phyloP scores from a whole-genome alignment of 768 basidiomycete species.

The Pleurotus eryngii region DNA sequence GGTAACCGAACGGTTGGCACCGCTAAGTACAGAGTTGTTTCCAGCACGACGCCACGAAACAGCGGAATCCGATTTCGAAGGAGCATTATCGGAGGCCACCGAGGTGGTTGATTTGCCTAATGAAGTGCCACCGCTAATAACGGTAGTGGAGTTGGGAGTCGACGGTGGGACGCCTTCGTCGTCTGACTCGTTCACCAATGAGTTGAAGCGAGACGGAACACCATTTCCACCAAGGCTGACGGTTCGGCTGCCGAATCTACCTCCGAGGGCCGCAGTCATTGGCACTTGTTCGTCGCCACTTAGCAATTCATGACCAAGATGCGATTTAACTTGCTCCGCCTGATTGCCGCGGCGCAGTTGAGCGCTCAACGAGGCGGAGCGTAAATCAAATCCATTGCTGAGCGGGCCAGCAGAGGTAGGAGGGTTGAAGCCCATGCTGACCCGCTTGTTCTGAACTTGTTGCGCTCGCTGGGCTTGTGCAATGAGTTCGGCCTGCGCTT shows the following conservation, averaged over 20 bases:
- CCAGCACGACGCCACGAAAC: conserved; percentile 80
- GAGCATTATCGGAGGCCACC: conserved; percentile 24
- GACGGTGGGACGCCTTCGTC: conserved; percentile 46
- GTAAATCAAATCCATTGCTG: conserved; percentile 61
- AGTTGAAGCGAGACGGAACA: not conserved
- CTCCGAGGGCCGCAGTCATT: conserved; percentile 78
- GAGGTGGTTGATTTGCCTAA: conserved; percentile 48
- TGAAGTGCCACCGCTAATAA: conserved; percentile 72
- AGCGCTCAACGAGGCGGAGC: conserved; percentile 48
- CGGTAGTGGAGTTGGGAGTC: conserved; percentile 60
- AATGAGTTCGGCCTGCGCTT: conserved; percentile 69
- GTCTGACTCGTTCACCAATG: conserved; percentile 35
- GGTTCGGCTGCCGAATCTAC: conserved; percentile 70
- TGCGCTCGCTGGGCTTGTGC: conserved; percentile 58
- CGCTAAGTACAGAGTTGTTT: conserved; percentile 69
- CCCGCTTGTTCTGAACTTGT: conserved; percentile 42
- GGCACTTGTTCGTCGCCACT: conserved; percentile 58
- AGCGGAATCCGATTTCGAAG: conserved; percentile 81
- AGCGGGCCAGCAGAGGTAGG: conserved; percentile 76
- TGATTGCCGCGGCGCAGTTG: conserved; percentile 69
- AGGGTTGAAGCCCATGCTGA: conserved; percentile 44
- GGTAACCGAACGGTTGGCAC: conserved; percentile 51
- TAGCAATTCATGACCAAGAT: conserved; percentile 43
- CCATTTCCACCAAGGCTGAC: conserved; percentile 38
- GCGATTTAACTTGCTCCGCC: conserved; percentile 61